These are phyloP conservation scores for Arthrobotrys musiformis DNA, from an alignment of 2,329 filamentous ascomycete species.

Conservation along the genomic window DNA sequence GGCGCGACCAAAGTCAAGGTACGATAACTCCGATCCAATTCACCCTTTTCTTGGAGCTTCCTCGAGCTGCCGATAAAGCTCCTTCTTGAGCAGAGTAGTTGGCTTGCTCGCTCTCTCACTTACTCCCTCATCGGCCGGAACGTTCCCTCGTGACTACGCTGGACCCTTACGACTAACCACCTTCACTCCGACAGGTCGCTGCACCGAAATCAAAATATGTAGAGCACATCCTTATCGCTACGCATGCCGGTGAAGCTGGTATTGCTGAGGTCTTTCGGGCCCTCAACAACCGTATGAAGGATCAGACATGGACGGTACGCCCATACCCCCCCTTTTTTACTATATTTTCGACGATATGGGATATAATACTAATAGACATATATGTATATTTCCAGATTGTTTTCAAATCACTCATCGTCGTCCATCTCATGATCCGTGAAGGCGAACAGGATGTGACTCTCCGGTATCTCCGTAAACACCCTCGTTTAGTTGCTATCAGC, in stretches of 20 bases:
- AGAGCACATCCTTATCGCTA: conserved; percentile 95
- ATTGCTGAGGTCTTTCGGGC: conserved; percentile 96
- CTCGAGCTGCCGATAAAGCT: conserved; percentile 89
- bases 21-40: conserved; percentile 25
- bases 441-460: conserved; percentile 89
- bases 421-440: conserved; percentile 97
- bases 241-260: conserved; percentile 91
- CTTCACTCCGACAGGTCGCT: conserved; percentile 71
- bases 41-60: conserved; percentile 21
- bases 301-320: conserved; percentile 95
- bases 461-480: conserved; percentile 82
- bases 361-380: conserved; percentile 2
- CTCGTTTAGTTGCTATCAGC: conserved; percentile 85
- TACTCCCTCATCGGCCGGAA: conserved; percentile 1
- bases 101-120: not conserved
- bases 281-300: conserved; percentile 85
- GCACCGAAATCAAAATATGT: conserved; percentile 99
- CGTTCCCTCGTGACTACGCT: not conserved
- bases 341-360: not conserved
- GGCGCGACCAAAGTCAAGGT: conserved; percentile 60
- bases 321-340: not conserved
- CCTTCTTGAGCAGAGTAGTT: too few relatives aligned
- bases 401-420: conserved; percentile 95
- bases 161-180: not conserved
- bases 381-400: conserved; percentile 66